Evolutionary conservation across 2,329 filamentous ascomycete genomes (phyloP), one percentile per base, ranked within the genome.

Genomic region (Epichloe typhina): DNA sequence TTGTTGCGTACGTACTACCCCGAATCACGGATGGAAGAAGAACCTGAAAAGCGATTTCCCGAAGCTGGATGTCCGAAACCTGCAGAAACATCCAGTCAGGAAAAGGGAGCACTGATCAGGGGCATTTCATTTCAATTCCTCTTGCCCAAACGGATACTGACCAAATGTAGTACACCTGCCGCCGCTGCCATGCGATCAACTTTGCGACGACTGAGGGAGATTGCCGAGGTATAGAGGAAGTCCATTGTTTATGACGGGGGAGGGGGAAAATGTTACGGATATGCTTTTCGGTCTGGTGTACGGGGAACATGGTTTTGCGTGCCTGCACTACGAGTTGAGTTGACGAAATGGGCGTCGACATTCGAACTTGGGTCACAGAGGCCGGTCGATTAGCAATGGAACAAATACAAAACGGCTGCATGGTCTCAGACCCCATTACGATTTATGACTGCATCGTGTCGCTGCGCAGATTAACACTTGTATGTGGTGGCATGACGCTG

Each of bases 191-290:
- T 90, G 75, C 83, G 90, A 75, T 96, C 90, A 64, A 96, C 90
- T 66, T 89, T 96, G 75, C 87, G 90, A 77, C 86, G 90, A 83
- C 81, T 96, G 77, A 86, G 90, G 72, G 90, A 96, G 78, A 95
- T 95, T 77, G 87, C 87, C 70, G 90, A 95, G 83, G 88, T 94
- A 75, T 91, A 87, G 78, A 71, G 64, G 66, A 58, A 53, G 52
- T 55, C 55, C 60, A 59, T 36, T 44, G 12, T 31, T 46, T 50
- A 45, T 37, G 42, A 35, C 56, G 59, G 56, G 58, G 59, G 56
- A 26, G 23, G 57, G 58, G 61, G 62, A 54, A 56, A 56, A 60
- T 57, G 64, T 62, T 65, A 65, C 58, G 66, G 64, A 68, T 56
- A 67, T 69, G 67, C 66, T 69, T 71, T 71, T 70, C 67, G 66